Percentiles rank a stretch among this genome's conserved stretches.
Conservation (phyloP, 139 green algal genomes). For the Trebouxia sp. region DNA sequence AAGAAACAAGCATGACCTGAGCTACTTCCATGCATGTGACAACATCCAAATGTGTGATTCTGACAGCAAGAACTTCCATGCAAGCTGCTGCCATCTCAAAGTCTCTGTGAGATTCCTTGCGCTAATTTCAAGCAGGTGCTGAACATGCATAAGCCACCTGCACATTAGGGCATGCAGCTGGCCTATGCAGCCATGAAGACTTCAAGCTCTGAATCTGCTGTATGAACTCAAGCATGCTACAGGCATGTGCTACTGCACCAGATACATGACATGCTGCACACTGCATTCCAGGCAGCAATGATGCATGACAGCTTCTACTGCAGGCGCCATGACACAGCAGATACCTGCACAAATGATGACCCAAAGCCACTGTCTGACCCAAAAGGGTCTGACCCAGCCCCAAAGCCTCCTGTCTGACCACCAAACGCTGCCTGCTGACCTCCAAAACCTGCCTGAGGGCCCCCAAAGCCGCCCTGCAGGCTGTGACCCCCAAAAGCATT, state of each 20-base stretch:
- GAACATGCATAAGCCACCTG: too few relatives aligned
- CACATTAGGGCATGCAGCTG: too few relatives aligned
- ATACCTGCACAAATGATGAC: conserved; percentile 1
- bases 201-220: too few relatives aligned
- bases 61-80: background rate
- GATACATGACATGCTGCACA: too few relatives aligned
- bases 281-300: too few relatives aligned
- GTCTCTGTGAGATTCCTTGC: background rate
- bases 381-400: background rate
- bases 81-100: background rate
- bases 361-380: conserved; percentile 18
- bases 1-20: background rate
- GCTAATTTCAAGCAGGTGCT: background rate
- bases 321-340: background rate
- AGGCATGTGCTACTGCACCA: too few relatives aligned
- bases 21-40: background rate
- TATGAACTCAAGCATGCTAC: too few relatives aligned
- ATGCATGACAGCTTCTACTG: too few relatives aligned
- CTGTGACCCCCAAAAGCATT: background rate
- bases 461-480: background rate
- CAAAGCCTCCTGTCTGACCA: background rate
- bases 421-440: background rate
- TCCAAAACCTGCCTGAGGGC: conserved; percentile 10
- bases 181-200: too few relatives aligned
- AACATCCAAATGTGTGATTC: background rate